Percentiles rank a stretch among this genome's conserved stretches.
Evolutionary conservation across 352 stramenopile genomes (phyloP).

Genomic region (Globisporangium yorkense): DNA sequence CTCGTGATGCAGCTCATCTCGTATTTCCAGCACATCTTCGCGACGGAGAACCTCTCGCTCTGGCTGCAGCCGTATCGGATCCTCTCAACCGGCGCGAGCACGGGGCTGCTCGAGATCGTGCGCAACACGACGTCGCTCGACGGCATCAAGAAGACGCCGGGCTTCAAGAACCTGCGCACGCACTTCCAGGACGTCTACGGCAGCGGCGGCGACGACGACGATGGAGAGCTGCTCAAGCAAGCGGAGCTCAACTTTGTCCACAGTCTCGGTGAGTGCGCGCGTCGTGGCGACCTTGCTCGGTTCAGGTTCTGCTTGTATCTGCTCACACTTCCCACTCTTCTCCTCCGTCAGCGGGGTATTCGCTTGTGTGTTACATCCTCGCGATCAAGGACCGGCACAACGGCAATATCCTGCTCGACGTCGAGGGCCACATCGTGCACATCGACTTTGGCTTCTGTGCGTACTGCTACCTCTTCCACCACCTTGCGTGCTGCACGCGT

Average conservation of each 20-base stretch:
- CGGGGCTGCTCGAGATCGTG: conserved; percentile 95
- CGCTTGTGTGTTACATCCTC: conserved; percentile 96
- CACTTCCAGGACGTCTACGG: conserved; percentile 94
- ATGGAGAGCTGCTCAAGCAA: conserved; percentile 39
- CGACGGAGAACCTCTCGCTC: conserved; percentile 84
- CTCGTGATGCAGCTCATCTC: conserved; percentile 97
- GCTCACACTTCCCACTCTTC: neutral
- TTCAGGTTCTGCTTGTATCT: too few relatives aligned
- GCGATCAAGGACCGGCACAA: conserved; percentile 99
- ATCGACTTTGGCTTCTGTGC: conserved; percentile 99
- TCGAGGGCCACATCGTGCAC: conserved; percentile 94
- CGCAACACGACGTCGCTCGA: conserved; percentile 96
- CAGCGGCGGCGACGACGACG: conserved; percentile 15
- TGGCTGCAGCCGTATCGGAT: conserved; percentile 95
- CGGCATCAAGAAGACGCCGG: conserved; percentile 90
- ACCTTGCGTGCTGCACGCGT: too few relatives aligned
- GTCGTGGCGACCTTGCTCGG: neutral
- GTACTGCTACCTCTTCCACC: conserved; percentile 11
- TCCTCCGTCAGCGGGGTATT: conserved; percentile 91
- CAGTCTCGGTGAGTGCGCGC: conserved; percentile 57
- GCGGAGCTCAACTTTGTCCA: conserved; percentile 80
- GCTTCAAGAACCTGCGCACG: conserved; percentile 84
- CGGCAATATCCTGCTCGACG: conserved; percentile 99
- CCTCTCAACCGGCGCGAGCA: conserved; percentile 91
- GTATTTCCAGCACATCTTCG: conserved; percentile 93